phyloP scores from a whole-genome alignment of 352 stramenopile genomes.

The Phytophthora pseudosyringae region DNA sequence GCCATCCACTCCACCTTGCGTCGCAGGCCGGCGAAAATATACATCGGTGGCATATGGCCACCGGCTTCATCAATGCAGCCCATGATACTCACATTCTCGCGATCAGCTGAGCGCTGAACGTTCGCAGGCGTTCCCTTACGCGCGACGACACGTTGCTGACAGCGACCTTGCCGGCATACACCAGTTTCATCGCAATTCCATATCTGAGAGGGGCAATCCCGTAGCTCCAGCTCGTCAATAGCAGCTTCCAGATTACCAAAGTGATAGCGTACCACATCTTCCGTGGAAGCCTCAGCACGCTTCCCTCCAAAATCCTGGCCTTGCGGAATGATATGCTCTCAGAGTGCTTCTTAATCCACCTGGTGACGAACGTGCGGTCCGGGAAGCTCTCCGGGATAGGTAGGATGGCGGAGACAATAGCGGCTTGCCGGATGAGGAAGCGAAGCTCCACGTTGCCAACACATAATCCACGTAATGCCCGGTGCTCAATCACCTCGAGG shows the following conservation, averaged over 20 bases:
- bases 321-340: constrained; percentile 5
- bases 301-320: constrained; percentile 1
- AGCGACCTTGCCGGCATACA: background rate
- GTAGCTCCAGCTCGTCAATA: background rate
- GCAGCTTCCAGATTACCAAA: constrained; percentile 1
- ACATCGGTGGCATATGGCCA: background rate
- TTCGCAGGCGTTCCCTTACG: background rate
- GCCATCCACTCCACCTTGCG: constrained; percentile 1
- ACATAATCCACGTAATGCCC: background rate
- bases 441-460: constrained; percentile 1
- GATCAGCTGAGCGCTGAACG: background rate
- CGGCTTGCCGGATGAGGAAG: constrained; percentile 8
- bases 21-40: background rate
- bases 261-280: background rate
- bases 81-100: constrained; percentile 5
- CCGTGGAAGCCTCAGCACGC: background rate
- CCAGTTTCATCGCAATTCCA: constrained; percentile 9
- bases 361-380: background rate
- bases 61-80: background rate
- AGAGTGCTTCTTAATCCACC: background rate
- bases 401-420: background rate
- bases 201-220: background rate
- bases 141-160: background rate
- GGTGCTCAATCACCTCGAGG: too few species aligned
- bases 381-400: background rate